A percentile compares a stretch with the other conserved stretches of the same genome.
phyloP scores from a whole-genome alignment of 768 basidiomycete genomes.

The Chlorophyllum brunneum region DNA sequence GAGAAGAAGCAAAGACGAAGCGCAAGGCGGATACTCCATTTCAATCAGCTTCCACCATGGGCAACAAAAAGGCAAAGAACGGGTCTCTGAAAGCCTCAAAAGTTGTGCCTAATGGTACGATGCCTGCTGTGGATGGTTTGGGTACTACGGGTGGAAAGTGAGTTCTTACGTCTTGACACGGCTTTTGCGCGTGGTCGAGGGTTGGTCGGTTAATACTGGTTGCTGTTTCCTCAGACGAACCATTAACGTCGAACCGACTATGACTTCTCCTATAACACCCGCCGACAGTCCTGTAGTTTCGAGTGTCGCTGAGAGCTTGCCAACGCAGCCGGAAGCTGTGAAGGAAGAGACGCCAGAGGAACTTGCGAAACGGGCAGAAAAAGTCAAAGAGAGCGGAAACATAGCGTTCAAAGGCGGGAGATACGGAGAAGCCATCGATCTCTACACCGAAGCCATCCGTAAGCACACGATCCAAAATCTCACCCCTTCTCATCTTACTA shows the following conservation, averaged over 20 bases:
- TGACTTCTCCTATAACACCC: not conserved
- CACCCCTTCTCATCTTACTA: not conserved
- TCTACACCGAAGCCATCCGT: conserved; percentile 78
- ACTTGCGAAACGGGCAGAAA: conserved; percentile 47
- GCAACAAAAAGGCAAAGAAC: conserved; percentile 5
- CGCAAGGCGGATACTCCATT: not conserved
- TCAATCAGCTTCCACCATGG: conserved; percentile 3
- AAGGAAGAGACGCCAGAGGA: conserved; percentile 28
- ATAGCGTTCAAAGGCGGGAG: conserved; percentile 62
- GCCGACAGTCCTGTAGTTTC: not conserved
- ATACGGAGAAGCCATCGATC: conserved; percentile 66
- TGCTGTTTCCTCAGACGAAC: not conserved
- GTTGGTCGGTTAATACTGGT: not conserved
- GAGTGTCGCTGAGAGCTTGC: not conserved
- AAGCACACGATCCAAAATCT: conserved; percentile 13
- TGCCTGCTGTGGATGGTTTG: not conserved
- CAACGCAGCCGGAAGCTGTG: not conserved
- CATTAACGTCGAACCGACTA: not conserved
- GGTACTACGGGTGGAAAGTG: not conserved
- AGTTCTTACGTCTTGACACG: not conserved
- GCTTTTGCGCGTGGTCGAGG: not conserved
- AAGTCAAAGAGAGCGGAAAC: conserved; percentile 74
- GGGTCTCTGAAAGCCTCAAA: not conserved
- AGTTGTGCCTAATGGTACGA: not conserved
- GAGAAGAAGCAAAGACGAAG: conserved; percentile 12